A percentile compares a stretch with the other conserved stretches of the same genome.
These are phyloP conservation scores for Colletotrichum sp. DNA, from an alignment of 2,329 filamentous ascomycete species.

Conservation along the genomic window DNA sequence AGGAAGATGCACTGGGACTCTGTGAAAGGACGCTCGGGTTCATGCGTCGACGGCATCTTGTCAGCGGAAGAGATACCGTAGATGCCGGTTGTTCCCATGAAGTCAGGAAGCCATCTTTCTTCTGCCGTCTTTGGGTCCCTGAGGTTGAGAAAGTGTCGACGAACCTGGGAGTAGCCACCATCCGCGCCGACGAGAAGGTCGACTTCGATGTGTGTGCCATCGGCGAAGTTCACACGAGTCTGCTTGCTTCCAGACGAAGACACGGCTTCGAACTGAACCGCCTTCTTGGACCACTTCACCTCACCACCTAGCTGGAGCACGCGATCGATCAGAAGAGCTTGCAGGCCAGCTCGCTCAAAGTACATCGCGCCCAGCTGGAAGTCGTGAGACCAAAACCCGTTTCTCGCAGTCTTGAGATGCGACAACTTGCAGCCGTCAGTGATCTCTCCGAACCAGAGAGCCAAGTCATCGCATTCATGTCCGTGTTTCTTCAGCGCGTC, in stretches of 20 bases:
- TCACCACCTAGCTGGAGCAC: slow-evolving; percentile 23
- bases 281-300: slow-evolving; percentile 24
- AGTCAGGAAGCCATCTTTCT: slow-evolving; percentile 25
- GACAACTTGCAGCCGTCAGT: background rate
- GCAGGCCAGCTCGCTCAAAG: slow-evolving; percentile 25
- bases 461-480: background rate
- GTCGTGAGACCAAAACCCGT: slow-evolving; percentile 25
- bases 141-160: slow-evolving; percentile 23
- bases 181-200: slow-evolving; percentile 27
- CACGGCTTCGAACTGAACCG: background rate
- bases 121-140: slow-evolving; percentile 16
- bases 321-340: slow-evolving; percentile 22
- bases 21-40: slow-evolving; percentile 3
- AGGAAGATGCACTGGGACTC: slow-evolving; percentile 24
- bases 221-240: background rate
- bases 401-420: background rate
- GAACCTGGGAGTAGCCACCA: slow-evolving; percentile 26
- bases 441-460: background rate
- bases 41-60: background rate
- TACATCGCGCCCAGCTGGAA: slow-evolving; percentile 23
- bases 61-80: slow-evolving; percentile 25
- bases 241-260: background rate
- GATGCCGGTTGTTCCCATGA: slow-evolving; percentile 26
- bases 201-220: slow-evolving; percentile 9
- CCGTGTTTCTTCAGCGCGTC: slow-evolving; percentile 6